Conservation (phyloP, 148 eudicot species). For the Vaccinium myrtillus region DNA sequence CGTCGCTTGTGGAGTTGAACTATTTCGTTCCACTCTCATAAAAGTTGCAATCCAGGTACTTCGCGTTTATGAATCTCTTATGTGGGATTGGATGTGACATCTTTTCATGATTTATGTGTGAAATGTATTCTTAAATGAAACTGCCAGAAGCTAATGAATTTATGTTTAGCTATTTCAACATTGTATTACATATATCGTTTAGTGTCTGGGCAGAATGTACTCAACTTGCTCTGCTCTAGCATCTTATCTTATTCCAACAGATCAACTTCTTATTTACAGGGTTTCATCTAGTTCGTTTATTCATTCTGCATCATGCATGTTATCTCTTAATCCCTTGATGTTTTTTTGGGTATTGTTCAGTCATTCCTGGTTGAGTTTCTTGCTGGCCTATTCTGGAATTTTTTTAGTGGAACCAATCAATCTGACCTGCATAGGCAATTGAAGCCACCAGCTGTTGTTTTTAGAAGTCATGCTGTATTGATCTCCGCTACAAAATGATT, state of each 20-base stretch:
- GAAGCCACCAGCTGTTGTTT: neutral
- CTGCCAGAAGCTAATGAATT: neutral
- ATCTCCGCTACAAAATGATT: neutral
- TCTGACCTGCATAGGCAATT: conserved; percentile 6
- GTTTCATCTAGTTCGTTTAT: neutral
- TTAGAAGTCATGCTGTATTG: neutral
- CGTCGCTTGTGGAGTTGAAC: conserved; percentile 59
- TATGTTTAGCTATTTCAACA: neutral
- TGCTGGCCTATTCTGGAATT: neutral
- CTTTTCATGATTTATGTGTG: neutral
- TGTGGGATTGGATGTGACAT: neutral
- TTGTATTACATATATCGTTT: neutral
- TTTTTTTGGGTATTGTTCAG: neutral
- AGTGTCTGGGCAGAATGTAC: neutral
- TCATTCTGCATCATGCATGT: neutral
- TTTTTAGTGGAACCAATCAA: neutral
- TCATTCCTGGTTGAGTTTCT: neutral
- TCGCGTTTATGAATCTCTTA: conserved; percentile 8
- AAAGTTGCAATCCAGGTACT: conserved; percentile 74
- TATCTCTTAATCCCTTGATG: neutral
- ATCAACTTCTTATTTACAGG: neutral
- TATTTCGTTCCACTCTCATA: conserved; percentile 63
- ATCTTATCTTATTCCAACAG: neutral
- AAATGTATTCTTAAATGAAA: neutral
- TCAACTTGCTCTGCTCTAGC: conserved; percentile 1